phyloP scores from a whole-genome alignment of 441 rosid species.

The Aquilaria agallochum region DNA sequence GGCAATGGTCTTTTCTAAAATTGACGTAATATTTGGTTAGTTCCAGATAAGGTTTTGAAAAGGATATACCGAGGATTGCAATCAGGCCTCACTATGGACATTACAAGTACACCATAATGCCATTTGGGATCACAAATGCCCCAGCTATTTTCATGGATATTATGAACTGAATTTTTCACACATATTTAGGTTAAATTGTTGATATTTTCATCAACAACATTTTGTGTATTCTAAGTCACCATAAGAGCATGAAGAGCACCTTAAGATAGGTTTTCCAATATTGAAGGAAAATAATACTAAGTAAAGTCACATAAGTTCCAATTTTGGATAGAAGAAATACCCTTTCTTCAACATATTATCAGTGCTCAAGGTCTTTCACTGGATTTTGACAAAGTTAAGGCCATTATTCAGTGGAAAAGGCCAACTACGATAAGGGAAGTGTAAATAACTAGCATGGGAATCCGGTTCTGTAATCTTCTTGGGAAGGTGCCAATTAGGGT shows the following conservation, averaged over 20 bases:
- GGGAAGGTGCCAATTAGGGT: no score
- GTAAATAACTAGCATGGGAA: no score
- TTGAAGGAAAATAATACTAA: no score
- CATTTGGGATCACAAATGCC: background rate
- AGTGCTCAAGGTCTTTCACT: background rate
- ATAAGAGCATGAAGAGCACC: no score
- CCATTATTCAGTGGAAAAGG: no score
- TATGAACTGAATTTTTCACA: no score
- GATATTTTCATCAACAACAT: background rate
- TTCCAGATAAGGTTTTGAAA: background rate
- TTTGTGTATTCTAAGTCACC: background rate
- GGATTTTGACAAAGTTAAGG: background rate
- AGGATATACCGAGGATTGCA: background rate
- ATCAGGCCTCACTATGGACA: background rate
- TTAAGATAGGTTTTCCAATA: no score
- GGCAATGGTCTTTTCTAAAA: background rate
- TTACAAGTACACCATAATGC: background rate
- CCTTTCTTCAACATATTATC: background rate
- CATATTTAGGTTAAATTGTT: background rate
- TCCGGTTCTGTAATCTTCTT: no score
- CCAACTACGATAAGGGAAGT: no score
- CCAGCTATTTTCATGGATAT: no score
- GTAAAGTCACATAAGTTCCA: background rate
- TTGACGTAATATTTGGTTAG: background rate
- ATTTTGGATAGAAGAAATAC: background rate